Base-by-base conservation (phyloP, 176 grass and related monocot genomes). In the Musa itinerans region DNA sequence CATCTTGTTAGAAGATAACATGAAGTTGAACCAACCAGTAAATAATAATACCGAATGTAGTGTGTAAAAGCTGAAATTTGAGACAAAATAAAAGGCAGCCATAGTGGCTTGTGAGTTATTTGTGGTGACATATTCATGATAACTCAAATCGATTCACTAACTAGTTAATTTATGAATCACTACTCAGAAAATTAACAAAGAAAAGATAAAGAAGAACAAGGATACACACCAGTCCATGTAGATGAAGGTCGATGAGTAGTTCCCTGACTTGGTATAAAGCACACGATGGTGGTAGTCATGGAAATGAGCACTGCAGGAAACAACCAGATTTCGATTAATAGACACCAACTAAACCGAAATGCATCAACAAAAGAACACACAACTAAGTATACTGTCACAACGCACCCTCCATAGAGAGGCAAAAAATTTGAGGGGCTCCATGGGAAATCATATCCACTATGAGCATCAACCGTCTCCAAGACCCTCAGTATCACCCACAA, bases 341-440 rank as follows among this genome's bases (percentile, higher is more conserved):
- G 14, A 13, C n/a, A 54, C n/a, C 20, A 73, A 2, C 9, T 54
- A 55, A 26, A 55, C 20, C 2, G 0, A 62, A 62, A 21, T 62
- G 57, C 57, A 8, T 13, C 22, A 72, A 20, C 13, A 13, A 69
- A 55, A 55, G 22, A 10, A 19, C 69, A 55, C 52, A 55, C 27
- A 58, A 63, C 58, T 12, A 23, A 43, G 34, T 43, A 43, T 52
- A 69, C 7, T 57, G 23, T 71, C 19, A 49, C 21, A 75, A 78
- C 89, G 77, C 73, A 96, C 89, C 92, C 92, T 72, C 92, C 92
- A 74, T 96, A 96, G 1, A 96, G 74, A 65, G 89, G 89, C 75
- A 96, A 68, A 78, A 90, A 96, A 78, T 96, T 96, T 16, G 92
- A 96, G 53, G 92, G 92, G 87, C 89, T 96, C 92, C 89, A 96